These are phyloP conservation scores for Aphanomyces invadans DNA, from an alignment of 352 stramenopile species.

Conservation along the genomic window DNA sequence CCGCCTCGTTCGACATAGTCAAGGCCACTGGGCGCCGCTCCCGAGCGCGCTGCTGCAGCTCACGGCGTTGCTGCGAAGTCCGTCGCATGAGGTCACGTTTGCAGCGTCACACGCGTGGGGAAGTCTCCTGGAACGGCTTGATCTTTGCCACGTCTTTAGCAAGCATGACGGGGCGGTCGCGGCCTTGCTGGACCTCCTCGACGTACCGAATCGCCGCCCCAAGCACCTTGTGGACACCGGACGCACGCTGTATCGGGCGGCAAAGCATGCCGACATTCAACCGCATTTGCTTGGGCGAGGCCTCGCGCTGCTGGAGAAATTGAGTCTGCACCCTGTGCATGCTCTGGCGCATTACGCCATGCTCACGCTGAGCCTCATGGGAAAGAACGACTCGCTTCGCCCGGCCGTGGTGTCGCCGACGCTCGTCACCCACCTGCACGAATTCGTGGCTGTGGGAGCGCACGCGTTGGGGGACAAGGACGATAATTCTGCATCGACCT, in stretches of 20 bases:
- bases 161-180: neutral
- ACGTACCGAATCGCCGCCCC: neutral
- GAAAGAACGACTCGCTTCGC: conserved; percentile 3
- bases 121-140: neutral
- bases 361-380: conserved; percentile 10
- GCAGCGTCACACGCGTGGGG: conserved; percentile 20
- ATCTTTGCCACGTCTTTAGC: neutral
- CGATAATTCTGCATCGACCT: neutral
- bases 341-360: conserved; percentile 15
- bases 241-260: conserved; percentile 12
- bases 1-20: conserved; percentile 2
- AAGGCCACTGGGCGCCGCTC: neutral
- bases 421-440: neutral
- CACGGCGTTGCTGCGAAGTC: neutral
- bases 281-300: neutral
- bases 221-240: conserved; percentile 15
- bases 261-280: conserved; percentile 9
- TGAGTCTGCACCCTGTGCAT: neutral
- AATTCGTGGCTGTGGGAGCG: neutral
- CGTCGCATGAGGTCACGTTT: conserved; percentile 17
- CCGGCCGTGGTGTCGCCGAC: neutral
- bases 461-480: neutral
- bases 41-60: neutral
- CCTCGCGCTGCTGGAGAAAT: neutral
- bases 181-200: neutral